Base-by-base conservation (phyloP, 371 early-diverging fungal genomes). In the Saksenaea vasiformis region DNA sequence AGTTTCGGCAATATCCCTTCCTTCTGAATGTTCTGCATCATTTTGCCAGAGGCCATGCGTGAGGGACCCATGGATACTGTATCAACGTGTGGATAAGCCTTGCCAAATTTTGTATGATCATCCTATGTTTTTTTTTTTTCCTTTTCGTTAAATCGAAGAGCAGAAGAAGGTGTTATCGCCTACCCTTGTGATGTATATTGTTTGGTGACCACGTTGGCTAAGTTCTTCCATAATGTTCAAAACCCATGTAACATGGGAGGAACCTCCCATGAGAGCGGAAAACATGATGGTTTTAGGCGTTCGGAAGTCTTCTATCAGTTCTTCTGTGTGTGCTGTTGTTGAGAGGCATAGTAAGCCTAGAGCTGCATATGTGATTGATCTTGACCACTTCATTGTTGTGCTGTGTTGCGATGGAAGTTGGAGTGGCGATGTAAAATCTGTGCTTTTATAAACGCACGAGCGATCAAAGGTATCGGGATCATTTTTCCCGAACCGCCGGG, bases 101-200 rank as follows among this genome's bases (percentile, higher is more conserved):
- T 59, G 27, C 59, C 62, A 62, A 68, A 68, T 9, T 27, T 39
- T 3, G 47, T 9, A 34, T 70, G 66, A 34, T 66, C 66, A 28
- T 61, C 76, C 70, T 76, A 53, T 26, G 19, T 26, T 34, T 26
- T 44, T 41, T 39, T 13, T 54, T 54, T 7, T 31, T n/a, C n/a
- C n/a, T n/a, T n/a, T n/a, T n/a, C n/a, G n/a, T 10, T 7, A 10
- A 51, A 36, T 34, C 15, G 47, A 51, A 31, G 15, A 11, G 27
- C 5, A 61, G 4, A 60, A 11, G 22, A 53, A n/a, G 5, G 22
- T 15, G 8, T 11, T 15, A 19, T 15, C 34, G 54, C 44, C 36
- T 31, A 59, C 65, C 13, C 24, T 59, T 17, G 58, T 62, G 17
- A 47, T 27, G 57, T 41, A 67, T 7, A 58, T 37, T 13, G 54